A percentile compares a stretch with the other conserved stretches of the same genome.
Conservation (phyloP, 2,329 filamentous ascomycete genomes). For the Malbranchea zuffiana region DNA sequence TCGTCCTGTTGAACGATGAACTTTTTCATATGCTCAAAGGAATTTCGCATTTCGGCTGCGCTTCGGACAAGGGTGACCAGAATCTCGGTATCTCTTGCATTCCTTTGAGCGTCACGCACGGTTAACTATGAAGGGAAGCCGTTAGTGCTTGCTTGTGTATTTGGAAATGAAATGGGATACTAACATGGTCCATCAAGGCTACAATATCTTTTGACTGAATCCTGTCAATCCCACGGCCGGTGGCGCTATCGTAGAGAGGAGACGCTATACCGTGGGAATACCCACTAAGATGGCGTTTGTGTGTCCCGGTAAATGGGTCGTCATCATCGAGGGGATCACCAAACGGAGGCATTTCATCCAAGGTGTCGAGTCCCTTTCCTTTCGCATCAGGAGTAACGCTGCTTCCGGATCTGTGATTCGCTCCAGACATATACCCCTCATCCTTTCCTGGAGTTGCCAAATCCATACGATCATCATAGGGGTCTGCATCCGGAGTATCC, state of each 20-base stretch:
- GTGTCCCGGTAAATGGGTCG: slow-evolving; percentile 55
- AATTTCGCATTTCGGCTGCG: slow-evolving; percentile 92
- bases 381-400: slow-evolving; percentile 38
- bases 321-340: slow-evolving; percentile 40
- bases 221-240: slow-evolving; percentile 73
- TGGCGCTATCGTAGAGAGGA: slow-evolving; percentile 81
- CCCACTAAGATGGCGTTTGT: slow-evolving; percentile 63
- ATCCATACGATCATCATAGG: slow-evolving; percentile 31
- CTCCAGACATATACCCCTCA: slow-evolving; percentile 83
- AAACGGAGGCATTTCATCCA: slow-evolving; percentile 36
- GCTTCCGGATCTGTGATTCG: slow-evolving; percentile 45
- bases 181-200: slow-evolving; percentile 88
- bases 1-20: slow-evolving; percentile 85
- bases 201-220: slow-evolving; percentile 97
- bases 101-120: slow-evolving; percentile 90
- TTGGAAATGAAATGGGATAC: slow-evolving; percentile 24
- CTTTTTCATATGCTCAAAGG: slow-evolving; percentile 89
- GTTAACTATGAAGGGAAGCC: slow-evolving; percentile 51
- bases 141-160: too few species aligned
- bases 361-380: slow-evolving; percentile 41
- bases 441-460: slow-evolving; percentile 54
- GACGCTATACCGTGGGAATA: slow-evolving; percentile 87
- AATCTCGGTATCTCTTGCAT: slow-evolving; percentile 92
- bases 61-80: slow-evolving; percentile 86
- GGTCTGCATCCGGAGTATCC: slow-evolving; percentile 22